These are phyloP conservation scores for Gloeopeniophorella convolvens DNA, from an alignment of 768 basidiomycete genomes.

Conservation along the genomic window DNA sequence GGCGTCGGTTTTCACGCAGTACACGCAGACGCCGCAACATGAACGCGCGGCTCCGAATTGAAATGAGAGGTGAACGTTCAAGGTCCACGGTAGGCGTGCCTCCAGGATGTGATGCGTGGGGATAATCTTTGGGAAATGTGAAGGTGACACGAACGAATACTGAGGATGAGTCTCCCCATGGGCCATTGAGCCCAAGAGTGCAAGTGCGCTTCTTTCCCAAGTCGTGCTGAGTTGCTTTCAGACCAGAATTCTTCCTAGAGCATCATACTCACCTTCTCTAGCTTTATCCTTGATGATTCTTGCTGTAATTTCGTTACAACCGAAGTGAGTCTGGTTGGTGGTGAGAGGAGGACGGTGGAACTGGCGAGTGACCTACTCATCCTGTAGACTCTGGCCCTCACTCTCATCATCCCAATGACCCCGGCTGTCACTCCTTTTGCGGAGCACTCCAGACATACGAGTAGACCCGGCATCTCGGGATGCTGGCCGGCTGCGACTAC, in stretches of 20 bases:
- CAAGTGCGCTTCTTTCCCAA: conserved; percentile 69
- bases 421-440: conserved; percentile 43
- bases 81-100: conserved; percentile 73
- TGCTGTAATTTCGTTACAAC: conserved; percentile 57
- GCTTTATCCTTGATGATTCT: conserved; percentile 59
- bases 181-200: conserved; percentile 81
- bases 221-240: conserved; percentile 43
- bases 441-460: conserved; percentile 15
- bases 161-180: conserved; percentile 83
- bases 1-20: conserved; percentile 65
- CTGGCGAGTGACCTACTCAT: conserved; percentile 49
- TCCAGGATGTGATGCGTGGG: conserved; percentile 51
- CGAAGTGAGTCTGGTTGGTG: conserved; percentile 57
- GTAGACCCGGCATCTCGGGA: conserved; percentile 14
- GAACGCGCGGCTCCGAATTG: conserved; percentile 66
- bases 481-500: conserved; percentile 32
- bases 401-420: conserved; percentile 32
- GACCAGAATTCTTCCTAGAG: background rate
- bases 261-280: conserved; percentile 61
- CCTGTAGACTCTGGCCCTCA: conserved; percentile 51
- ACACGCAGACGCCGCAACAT: conserved; percentile 71
- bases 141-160: conserved; percentile 87
- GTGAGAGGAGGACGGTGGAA: background rate
- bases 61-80: conserved; percentile 76
- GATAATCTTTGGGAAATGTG: conserved; percentile 82